Conservation (phyloP, 306 rosid species). For the Vachellia pachyceras region DNA sequence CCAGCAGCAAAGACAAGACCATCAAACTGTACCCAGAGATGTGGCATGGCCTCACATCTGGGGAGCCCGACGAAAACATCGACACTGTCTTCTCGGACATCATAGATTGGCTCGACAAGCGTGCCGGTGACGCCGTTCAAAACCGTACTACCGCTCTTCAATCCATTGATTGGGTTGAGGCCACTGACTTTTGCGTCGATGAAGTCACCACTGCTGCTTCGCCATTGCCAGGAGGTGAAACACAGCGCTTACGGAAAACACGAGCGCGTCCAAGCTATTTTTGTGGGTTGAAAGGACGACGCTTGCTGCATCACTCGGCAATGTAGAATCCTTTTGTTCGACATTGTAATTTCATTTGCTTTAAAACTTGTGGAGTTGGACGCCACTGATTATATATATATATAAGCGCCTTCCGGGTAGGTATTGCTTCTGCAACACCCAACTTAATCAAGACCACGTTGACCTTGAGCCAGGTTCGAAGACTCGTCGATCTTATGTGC, state of each 20-base stretch:
- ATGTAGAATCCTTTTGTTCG: constrained; percentile 31
- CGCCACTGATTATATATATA: neutral
- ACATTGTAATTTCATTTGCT: neutral
- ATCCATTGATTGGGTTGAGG: neutral
- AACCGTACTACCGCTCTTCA: constrained; percentile 28
- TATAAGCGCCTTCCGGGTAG: neutral
- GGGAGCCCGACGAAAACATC: constrained; percentile 80
- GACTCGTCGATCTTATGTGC: neutral
- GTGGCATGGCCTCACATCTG: constrained; percentile 88
- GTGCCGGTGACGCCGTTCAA: neutral
- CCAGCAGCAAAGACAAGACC: constrained; percentile 82
- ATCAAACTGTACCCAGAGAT: constrained; percentile 76
- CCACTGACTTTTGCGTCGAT: constrained; percentile 7
- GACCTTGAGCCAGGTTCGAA: neutral
- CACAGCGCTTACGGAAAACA: constrained; percentile 20
- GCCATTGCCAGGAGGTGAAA: neutral
- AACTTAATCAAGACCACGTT: neutral
- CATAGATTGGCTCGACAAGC: constrained; percentile 67
- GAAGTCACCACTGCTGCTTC: constrained; percentile 20
- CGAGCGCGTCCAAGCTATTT: constrained; percentile 41
- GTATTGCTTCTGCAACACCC: neutral
- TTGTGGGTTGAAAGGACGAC: constrained; percentile 54
- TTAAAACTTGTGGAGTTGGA: neutral
- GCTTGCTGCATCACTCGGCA: constrained; percentile 50
- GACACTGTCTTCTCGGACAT: constrained; percentile 70